Base-by-base conservation (phyloP, 164 flowering plant species). In the Chimonanthus salicifolius region DNA sequence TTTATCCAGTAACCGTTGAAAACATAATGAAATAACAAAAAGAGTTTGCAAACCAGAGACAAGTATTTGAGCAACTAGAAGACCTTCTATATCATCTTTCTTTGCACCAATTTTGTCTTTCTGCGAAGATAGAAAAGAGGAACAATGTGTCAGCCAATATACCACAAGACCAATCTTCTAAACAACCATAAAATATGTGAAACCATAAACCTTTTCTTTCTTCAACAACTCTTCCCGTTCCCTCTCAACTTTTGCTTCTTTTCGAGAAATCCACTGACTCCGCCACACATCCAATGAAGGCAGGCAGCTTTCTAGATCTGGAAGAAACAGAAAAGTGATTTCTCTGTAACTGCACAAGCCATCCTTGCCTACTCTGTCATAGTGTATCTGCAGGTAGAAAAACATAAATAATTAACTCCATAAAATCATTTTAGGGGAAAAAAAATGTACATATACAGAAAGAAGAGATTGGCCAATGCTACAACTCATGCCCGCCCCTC, bases 331-430 rank as follows among this genome's bases (percentile, higher is more conserved):
- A 6, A 96, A 95, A 69, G 97, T 88, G 58, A 92, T 86, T 83
- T 96, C 99, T 74, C 85, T 94, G 77, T 94, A 95, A 86, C 95
- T 96, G 74, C 88, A 92, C 21, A 89, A 72, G 58, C 99, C 99
- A 86, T 94, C 95, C 81, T 89, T 82, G 70, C 97, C 98, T 80
- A 90, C 72, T 90, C 99, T 84, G 62, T 94, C 91, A 86, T 96
- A 96, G 74, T 96, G 99, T 78, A 96, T 90, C 99, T 96, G 89
- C 75, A 82, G 13, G 78, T 49, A 51, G 15, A 48, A 6, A 66
- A 18, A 7, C 33, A 63, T 33, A 63, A 63, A 16, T 46, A 45
- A 33, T 33, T 33, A 33, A 33, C 33, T 33, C 33, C 33, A 33
- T 33, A 33, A 33, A 33, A 33, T 33, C 33, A 33, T 33, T 33